Conservation (phyloP, 2,329 filamentous ascomycete species). For the Leptographium flavum region DNA sequence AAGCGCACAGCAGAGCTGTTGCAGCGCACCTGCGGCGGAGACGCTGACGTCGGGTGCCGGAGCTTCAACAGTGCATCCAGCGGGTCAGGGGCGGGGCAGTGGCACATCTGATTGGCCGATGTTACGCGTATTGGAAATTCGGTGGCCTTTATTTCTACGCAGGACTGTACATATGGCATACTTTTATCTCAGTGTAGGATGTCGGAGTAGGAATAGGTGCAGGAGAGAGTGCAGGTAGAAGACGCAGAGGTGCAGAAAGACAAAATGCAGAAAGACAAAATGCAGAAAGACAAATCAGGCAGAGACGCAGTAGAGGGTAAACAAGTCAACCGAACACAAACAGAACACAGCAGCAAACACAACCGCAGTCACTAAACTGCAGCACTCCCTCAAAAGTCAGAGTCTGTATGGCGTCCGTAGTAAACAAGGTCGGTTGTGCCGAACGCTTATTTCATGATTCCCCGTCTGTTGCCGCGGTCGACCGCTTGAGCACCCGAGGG, state of each 20-base stretch:
- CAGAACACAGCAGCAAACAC: neutral
- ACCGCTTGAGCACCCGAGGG: constrained; percentile 77
- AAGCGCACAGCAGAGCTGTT: neutral
- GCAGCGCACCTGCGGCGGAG: neutral
- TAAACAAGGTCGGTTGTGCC: constrained; percentile 98
- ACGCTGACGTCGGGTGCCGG: neutral
- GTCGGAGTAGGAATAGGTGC: neutral
- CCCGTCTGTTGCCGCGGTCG: constrained; percentile 43
- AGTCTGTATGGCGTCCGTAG: constrained; percentile 95
- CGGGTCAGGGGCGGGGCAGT: neutral
- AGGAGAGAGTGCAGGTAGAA: neutral
- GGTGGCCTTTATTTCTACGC: too few species aligned
- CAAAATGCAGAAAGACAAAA: neutral
- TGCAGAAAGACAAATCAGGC: neutral
- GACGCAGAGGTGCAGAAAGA: neutral
- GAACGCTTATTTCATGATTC: constrained; percentile 96
- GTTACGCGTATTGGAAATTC: too few species aligned
- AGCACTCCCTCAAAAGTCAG: constrained; percentile 46
- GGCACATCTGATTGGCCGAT: neutral
- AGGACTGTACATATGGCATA: too few species aligned
- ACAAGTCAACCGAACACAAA: too few species aligned
- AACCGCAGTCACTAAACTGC: neutral
- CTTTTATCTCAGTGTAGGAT: too few species aligned
- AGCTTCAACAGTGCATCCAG: too few species aligned
- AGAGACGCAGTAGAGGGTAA: too few species aligned